A percentile compares a stretch with the other conserved stretches of the same genome.
Conservation (phyloP, 805 yeast genomes). For the Candida maltosa region DNA sequence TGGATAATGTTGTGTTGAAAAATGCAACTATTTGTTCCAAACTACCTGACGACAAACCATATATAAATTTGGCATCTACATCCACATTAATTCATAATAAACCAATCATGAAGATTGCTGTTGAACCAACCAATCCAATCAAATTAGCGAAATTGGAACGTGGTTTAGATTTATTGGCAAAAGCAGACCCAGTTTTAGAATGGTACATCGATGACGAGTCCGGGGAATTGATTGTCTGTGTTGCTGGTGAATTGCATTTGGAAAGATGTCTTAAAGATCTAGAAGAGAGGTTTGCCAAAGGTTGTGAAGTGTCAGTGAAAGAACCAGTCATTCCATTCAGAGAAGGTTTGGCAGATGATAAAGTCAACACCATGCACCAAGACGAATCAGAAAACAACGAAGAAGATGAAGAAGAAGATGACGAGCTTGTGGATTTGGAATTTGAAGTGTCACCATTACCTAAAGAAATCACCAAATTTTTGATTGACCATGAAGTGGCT, state of each 20-base stretch:
- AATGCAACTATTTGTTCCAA: constrained; percentile 75
- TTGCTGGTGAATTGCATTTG: constrained; percentile 95
- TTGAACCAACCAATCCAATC: constrained; percentile 90
- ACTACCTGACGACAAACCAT: constrained; percentile 55
- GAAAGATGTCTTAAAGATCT: constrained; percentile 93
- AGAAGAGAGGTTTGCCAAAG: constrained; percentile 81
- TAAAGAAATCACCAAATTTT: constrained; percentile 41
- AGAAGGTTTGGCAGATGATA: constrained; percentile 71
- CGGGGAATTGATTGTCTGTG: constrained; percentile 91
- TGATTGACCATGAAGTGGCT: constrained; percentile 44
- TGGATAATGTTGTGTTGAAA: constrained; percentile 77
- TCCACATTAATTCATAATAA: constrained; percentile 54
- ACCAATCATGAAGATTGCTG: constrained; percentile 91
- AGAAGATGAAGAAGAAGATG: constrained; percentile 25
- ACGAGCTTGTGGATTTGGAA: constrained; percentile 35
- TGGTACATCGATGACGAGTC: constrained; percentile 75
- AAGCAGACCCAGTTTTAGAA: constrained; percentile 93
- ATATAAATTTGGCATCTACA: constrained; percentile 56
- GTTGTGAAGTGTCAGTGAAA: constrained; percentile 79
- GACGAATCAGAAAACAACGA: constrained; percentile 27
- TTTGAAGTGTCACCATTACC: constrained; percentile 64
- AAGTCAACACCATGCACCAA: constrained; percentile 26
- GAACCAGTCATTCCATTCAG: constrained; percentile 93
- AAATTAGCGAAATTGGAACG: constrained; percentile 70
- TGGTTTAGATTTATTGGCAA: constrained; percentile 75